A percentile compares a stretch with the other conserved stretches of the same genome.
Evolutionary conservation across 1,284 basidiomycete genomes (phyloP).

Genomic region (Xanthoconium separans): DNA sequence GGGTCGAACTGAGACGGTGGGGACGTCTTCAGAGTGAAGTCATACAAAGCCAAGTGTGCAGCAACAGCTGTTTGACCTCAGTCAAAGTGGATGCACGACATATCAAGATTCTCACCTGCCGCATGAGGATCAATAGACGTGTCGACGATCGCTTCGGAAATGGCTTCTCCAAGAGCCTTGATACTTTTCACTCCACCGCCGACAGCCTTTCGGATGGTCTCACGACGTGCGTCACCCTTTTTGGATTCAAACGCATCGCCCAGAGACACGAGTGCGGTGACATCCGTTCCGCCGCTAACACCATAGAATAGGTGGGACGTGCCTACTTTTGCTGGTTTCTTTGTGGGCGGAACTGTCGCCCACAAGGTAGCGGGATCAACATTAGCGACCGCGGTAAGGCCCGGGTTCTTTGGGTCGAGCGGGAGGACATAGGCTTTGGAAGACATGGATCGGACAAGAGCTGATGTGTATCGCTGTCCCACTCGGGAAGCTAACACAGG

Average conservation of each 20-base stretch:
- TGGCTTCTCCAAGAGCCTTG: slow-evolving; percentile 53
- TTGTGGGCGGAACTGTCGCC: slow-evolving; percentile 37
- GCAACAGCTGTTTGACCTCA: slow-evolving; percentile 57
- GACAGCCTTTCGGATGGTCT: slow-evolving; percentile 64
- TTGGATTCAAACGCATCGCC: slow-evolving; percentile 58
- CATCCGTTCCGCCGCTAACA: slow-evolving; percentile 35
- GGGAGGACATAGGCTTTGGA: slow-evolving; percentile 44
- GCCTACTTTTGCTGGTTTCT: slow-evolving; percentile 58
- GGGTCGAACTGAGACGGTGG: slow-evolving; percentile 61
- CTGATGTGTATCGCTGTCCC: slow-evolving; percentile 22
- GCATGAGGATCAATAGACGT: slow-evolving; percentile 70
- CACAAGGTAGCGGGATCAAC: slow-evolving; percentile 44
- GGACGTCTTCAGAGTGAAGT: slow-evolving; percentile 74
- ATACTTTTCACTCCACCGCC: slow-evolving; percentile 68
- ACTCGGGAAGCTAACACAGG: slow-evolving; percentile 15
- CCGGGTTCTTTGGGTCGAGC: slow-evolving; percentile 38
- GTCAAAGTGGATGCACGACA: background rate
- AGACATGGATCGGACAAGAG: slow-evolving; percentile 34
- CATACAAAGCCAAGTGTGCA: slow-evolving; percentile 70
- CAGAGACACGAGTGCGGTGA: slow-evolving; percentile 61
- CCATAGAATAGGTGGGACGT: slow-evolving; percentile 67
- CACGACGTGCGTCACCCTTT: slow-evolving; percentile 50
- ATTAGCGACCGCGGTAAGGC: slow-evolving; percentile 19
- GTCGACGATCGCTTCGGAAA: slow-evolving; percentile 61
- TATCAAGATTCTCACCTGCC: slow-evolving; percentile 47